Base-by-base conservation (phyloP, 2,329 filamentous ascomycete species). In the Diaporthe citriasiana region DNA sequence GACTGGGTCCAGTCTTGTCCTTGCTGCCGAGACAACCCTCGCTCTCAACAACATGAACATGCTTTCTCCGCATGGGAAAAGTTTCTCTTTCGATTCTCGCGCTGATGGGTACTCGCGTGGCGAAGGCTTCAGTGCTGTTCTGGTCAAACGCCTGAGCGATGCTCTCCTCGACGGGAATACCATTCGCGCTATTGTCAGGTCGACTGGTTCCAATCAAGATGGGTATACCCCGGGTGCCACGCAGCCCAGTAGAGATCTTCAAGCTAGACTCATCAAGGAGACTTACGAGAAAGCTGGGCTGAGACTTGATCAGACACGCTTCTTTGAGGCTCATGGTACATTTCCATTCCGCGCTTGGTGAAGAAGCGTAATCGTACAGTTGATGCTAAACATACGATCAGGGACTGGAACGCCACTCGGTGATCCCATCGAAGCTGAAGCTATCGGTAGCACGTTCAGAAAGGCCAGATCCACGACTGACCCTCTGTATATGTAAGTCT, bases 71-170 rank as follows among this genome's bases (percentile, higher is more conserved):
- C 75, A 77, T 9, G 78, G 76, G 71, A 12, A 17, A 9, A 81
- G 78, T 70, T 76, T 80, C 53, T 78, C 78, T 1, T 87, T 84
- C 70, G 30, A 89, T 74, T 77, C 79, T 1, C 77, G 78, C 9
- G 87, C 84, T 2, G 81, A 85, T 73, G 88, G 87, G 0, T 89
- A 88, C 75, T 83, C 80, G 0, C 81, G 85, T 13, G 87, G 84
- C 1, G 87, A 89, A 74, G 87, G 85, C 0, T 78, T 84, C 6
- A 83, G 77, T 1, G 77, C 80, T 5, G 55, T 89, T 0, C 69
- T 87, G 0, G 71, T 89, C 0, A 89, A 89, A 79, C 80, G 79
- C 0, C 78, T 88, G 0, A 77, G 79, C 1, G 82, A 83, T 63
- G 87, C 87, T 1, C 68, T 88, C 2, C 73, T 76, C 4, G 84